Evolutionary conservation across 306 rosid species (phyloP).

Genomic region (Vigna reflexopilosa): DNA sequence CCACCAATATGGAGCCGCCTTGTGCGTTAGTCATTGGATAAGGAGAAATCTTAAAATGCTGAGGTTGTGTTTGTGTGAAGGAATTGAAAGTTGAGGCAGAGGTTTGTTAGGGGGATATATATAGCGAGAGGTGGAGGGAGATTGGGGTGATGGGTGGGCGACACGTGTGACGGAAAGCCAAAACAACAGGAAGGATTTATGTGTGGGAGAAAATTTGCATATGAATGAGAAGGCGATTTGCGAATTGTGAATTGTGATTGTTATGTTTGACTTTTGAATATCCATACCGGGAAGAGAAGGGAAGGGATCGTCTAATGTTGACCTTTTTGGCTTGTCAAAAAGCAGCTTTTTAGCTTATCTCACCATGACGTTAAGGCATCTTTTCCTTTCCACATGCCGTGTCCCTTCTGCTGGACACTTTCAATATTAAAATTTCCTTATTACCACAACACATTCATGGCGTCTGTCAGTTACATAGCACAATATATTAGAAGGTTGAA

Average conservation of each 20-base stretch:
- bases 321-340: constrained; percentile 1
- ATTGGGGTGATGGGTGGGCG: constrained; percentile 24
- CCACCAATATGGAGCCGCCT: constrained; percentile 54
- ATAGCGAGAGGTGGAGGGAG: constrained; percentile 13
- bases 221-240: constrained; percentile 34
- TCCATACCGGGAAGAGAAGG: not conserved
- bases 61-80: not conserved
- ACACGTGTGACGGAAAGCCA: constrained; percentile 54
- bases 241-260: not conserved
- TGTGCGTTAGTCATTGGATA: constrained; percentile 57
- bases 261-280: constrained; percentile 38
- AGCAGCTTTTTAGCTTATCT: not conserved
- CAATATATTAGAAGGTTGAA: not conserved
- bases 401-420: not conserved
- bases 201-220: not conserved
- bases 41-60: not conserved
- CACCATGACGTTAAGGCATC: not conserved
- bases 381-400: not conserved
- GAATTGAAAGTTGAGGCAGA: constrained; percentile 25
- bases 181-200: not conserved
- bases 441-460: too few relatives aligned
- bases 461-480: not conserved
- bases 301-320: not conserved
- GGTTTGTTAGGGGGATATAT: constrained; percentile 33
- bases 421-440: too few relatives aligned